Base-by-base conservation (phyloP, 495 filamentous ascomycete genomes). In the Friedmanniomyces endolithicus region DNA sequence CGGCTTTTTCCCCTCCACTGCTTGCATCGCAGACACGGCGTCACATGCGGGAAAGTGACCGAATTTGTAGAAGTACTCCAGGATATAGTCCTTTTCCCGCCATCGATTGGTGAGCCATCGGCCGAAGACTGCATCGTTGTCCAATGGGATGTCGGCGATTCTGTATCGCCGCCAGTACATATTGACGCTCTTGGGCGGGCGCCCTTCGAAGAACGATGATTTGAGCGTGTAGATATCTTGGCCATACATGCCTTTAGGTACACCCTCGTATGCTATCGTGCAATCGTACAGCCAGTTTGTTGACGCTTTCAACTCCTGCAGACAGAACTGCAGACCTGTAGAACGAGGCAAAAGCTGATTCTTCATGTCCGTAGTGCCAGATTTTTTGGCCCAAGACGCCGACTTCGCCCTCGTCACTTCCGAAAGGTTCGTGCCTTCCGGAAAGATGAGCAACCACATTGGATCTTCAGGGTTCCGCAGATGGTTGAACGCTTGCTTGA, bases 371-470 rank as follows among this genome's bases (percentile, higher is more conserved):
- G 64, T 27, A 9, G 69, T 34, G 2, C 67, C 68, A 24, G 62
- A 64, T 53, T 72, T 70, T 20, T 67, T 59, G 1, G 68, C 67
- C 68, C 68, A 72, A 27, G 54, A 48, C 34, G 63, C 57, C 44
- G 67, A 70, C 48, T 60, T 61, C 50, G 67, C 67, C 49, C 68
- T 52, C 19, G 67, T 71, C 6, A 46, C 35, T 8, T 39, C 31
- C 2, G 64, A 62, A 4, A 72, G 56, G 58, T 72, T 72, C 11
- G 70, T 72, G 6, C 70, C 70, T 58, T 72, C 70, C 1, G 70
- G 68, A 51, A 71, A 71, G 34, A 71, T 71, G 9, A 71, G 53
- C 6, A 71, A 59, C 69, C 69, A 71, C 69, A 71, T 71, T 7
- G 69, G 69, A 50, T 68, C 61, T 12, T 59, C 55, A 1, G 68